Evolutionary conservation across 495 filamentous ascomycete genomes (phyloP).

Genomic region (Articulospora tetracladia): DNA sequence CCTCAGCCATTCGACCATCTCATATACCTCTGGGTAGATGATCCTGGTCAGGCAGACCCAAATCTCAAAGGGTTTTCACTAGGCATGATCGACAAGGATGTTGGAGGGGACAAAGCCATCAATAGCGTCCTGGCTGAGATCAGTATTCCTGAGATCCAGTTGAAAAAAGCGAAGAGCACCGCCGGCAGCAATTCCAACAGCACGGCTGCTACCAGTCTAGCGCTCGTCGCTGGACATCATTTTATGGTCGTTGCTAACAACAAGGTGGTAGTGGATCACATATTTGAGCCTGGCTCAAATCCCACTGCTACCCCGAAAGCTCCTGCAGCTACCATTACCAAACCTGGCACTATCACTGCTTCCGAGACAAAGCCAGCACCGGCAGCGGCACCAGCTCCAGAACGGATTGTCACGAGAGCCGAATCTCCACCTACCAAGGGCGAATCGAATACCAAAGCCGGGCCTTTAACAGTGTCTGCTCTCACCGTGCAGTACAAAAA

Average conservation of each 20-base stretch:
- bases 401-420: not conserved
- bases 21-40: not conserved
- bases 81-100: not conserved
- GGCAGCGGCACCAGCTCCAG: not conserved
- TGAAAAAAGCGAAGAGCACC: not conserved
- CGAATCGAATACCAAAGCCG: not conserved
- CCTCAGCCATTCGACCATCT: conserved; percentile 6
- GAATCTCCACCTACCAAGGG: conserved; percentile 1
- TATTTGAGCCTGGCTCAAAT: not conserved
- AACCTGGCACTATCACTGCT: not conserved
- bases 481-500: conserved; percentile 6
- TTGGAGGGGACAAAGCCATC: not conserved
- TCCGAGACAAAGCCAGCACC: not conserved
- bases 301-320: not conserved
- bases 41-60: not conserved
- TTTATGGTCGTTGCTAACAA: not conserved
- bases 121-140: not conserved
- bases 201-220: no score
- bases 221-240: not conserved
- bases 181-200: no score
- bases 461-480: not conserved
- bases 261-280: conserved; percentile 6
- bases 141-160: not conserved
- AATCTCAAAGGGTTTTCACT: not conserved
- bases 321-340: not conserved